phyloP scores from a whole-genome alignment of 2,329 filamentous ascomycete genomes.

The Cladosporium oxysporum region DNA sequence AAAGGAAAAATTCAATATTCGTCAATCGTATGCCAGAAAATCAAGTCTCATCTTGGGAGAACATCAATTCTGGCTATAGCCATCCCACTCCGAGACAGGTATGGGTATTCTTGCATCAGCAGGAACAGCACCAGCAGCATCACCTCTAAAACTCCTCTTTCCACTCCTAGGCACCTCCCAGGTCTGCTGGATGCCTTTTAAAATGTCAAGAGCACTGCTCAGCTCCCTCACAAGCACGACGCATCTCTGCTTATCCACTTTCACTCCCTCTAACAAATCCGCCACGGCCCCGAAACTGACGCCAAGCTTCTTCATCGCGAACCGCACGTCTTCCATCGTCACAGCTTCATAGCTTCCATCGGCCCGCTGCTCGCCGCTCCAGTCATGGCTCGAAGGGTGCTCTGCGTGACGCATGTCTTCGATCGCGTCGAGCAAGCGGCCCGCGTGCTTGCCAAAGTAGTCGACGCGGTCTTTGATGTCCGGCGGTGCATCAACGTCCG shows the following conservation, averaged over 20 bases:
- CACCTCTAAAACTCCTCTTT: not conserved
- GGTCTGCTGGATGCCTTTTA: constrained; percentile 24
- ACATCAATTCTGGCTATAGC: no score
- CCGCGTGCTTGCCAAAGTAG: not conserved
- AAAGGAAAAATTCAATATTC: not conserved
- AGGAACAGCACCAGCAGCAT: not conserved
- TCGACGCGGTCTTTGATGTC: not conserved
- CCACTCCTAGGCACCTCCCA: constrained; percentile 19
- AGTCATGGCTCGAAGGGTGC: not conserved
- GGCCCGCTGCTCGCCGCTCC: not conserved
- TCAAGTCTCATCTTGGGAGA: no score
- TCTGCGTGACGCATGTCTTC: not conserved
- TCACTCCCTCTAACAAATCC: constrained; percentile 23
- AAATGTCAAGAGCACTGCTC: constrained; percentile 22
- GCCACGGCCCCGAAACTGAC: constrained; percentile 25
- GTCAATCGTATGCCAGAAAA: not conserved
- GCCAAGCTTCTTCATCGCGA: constrained; percentile 23
- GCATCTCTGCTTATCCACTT: constrained; percentile 23
- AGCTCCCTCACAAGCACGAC: constrained; percentile 25
- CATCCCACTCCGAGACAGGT: no score
- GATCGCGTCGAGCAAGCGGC: not conserved
- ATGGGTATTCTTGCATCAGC: not conserved
- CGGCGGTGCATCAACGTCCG: not conserved
- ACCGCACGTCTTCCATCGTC: constrained; percentile 19
- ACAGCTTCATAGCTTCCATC: not conserved